Base-by-base conservation (phyloP, 345 rosid genomes). In the Brassica rapa region DNA sequence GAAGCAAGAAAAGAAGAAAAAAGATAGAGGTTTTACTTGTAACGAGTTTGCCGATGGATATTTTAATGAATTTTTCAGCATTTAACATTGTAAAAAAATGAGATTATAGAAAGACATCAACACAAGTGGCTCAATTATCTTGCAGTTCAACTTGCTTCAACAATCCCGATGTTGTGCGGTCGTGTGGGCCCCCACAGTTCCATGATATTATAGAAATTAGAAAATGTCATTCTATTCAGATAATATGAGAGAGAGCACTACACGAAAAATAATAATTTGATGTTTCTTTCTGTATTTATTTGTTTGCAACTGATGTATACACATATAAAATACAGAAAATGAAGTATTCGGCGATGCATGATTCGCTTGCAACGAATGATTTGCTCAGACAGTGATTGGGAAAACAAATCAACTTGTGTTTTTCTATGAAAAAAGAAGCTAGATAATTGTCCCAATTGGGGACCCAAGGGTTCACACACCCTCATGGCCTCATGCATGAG, bases 131-230 rank as follows among this genome's bases (percentile, higher is more conserved):
- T 35, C 7, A 1, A 24, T 70, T 6, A 70, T 62, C 27, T 76
- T 61, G 56, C 63, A 6, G 57, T 8, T 70, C 76, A 70, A 70
- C 75, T 77, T 77, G 81, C 46, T 63, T 11, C 59, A 35, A 63
- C 35, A 53, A 63, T 77, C 11, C 62, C 56, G 11, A 37, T 53
- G 33, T 63, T 53, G 66, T 35, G 80, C 59, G 70, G 75, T 53
- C 70, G 4, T 55, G 10, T 49, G 74, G 66, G 23, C 57, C 80
- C 80, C 70, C 71, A 9, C 32, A 23, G 1, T n/a, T 62, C 55
- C 55, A 49, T 49, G 1, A 6, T 32, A n/a, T 61, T 75, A 1
- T 8, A n/a, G 3, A 75, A n/a, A 8, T 11, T 24, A 24, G 29
- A 59, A 59, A 59, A 11, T 4, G 32, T 7, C 76, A 7, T 30